Evolutionary conservation across 176 grass and related monocot genomes (phyloP).

Genomic region (Zea luxurians): DNA sequence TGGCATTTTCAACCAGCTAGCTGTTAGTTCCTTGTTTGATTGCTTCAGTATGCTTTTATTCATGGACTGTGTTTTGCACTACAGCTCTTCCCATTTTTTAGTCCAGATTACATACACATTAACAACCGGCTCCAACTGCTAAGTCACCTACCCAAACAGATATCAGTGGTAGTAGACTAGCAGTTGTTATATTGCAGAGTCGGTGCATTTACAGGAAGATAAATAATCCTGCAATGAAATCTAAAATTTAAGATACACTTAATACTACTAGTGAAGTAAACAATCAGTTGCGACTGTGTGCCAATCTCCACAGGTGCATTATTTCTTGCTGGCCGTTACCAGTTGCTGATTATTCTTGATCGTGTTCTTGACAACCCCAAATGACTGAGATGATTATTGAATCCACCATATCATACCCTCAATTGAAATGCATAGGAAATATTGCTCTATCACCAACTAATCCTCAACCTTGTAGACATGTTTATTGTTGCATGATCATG

Average conservation of each 20-base stretch:
- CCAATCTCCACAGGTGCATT: background rate
- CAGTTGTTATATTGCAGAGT: background rate
- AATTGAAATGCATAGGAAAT: background rate
- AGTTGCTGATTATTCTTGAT: background rate
- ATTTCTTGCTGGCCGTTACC: background rate
- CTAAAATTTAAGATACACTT: background rate
- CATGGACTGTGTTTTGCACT: background rate
- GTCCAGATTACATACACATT: background rate
- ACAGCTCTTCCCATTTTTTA: background rate
- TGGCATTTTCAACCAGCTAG: background rate
- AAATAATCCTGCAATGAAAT: background rate
- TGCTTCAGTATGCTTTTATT: conserved; percentile 5
- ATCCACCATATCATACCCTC: background rate
- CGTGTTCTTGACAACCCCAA: background rate
- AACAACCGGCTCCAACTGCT: background rate
- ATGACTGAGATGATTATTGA: background rate
- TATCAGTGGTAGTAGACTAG: background rate
- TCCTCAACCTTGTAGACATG: background rate
- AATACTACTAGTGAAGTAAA: background rate
- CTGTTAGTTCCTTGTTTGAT: background rate
- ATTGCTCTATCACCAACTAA: background rate
- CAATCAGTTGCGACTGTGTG: background rate
- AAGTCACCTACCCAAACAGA: background rate
- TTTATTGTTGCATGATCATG: background rate
- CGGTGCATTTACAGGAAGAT: background rate